A percentile compares a stretch with the other conserved stretches of the same genome.
phyloP scores from a whole-genome alignment of 2,329 filamentous ascomycete genomes.

The Chrysosporium keratinophilum region DNA sequence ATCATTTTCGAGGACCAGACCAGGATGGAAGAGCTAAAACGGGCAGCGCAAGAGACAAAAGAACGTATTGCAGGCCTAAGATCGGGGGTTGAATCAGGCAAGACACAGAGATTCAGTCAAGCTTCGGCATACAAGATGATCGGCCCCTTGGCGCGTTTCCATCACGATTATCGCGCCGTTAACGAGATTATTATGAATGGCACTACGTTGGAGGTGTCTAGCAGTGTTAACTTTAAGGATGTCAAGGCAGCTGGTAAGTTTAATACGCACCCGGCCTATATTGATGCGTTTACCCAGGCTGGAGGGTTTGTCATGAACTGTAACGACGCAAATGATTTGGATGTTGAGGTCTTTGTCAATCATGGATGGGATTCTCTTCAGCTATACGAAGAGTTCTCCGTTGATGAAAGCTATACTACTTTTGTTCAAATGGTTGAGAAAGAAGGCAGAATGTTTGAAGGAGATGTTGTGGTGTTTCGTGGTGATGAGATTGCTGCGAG shows the following conservation, averaged over 20 bases:
- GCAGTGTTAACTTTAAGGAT: slow-evolving; percentile 1
- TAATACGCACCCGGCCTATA: slow-evolving; percentile 23
- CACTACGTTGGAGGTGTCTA: slow-evolving; percentile 12
- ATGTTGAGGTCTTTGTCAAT: slow-evolving; percentile 26
- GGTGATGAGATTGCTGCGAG: slow-evolving; percentile 17
- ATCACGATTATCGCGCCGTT: slow-evolving; percentile 36
- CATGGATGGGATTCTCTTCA: slow-evolving; percentile 29
- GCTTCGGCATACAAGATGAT: slow-evolving; percentile 35
- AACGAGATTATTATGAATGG: slow-evolving; percentile 20
- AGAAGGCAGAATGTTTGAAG: slow-evolving; percentile 9
- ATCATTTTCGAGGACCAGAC: slow-evolving; percentile 18
- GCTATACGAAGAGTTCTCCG: slow-evolving; percentile 9
- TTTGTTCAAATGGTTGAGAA: slow-evolving; percentile 27
- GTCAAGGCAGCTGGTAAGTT: slow-evolving; percentile 11
- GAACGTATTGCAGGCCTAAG: neutral
- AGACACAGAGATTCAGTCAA: slow-evolving; percentile 15
- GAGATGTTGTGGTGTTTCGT: slow-evolving; percentile 18
- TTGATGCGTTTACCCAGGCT: slow-evolving; percentile 30
- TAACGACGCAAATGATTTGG: slow-evolving; percentile 21
- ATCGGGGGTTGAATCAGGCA: slow-evolving; percentile 11
- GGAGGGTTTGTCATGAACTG: slow-evolving; percentile 33
- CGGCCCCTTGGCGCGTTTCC: slow-evolving; percentile 48
- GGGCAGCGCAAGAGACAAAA: neutral
- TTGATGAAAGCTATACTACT: slow-evolving; percentile 16
- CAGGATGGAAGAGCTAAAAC: slow-evolving; percentile 16